Conservation (phyloP, 495 filamentous ascomycete species). For the Penicillium goetzii region DNA sequence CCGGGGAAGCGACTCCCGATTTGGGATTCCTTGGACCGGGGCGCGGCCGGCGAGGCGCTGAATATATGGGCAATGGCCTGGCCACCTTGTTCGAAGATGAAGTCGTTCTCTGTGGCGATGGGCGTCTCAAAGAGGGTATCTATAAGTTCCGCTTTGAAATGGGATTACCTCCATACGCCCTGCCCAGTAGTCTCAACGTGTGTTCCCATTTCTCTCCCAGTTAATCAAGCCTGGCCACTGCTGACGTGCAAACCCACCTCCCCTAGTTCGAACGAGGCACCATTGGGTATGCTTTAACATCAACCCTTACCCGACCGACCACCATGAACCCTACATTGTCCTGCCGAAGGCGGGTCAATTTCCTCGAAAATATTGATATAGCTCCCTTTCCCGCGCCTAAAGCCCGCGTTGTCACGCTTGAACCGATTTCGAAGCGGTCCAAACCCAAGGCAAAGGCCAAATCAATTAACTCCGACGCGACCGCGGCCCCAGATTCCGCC, state of each 20-base stretch:
- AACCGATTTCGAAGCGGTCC: conserved; percentile 64
- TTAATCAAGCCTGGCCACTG: conserved; percentile 3
- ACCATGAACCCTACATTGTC: conserved; percentile 78
- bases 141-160: conserved; percentile 96
- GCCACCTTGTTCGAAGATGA: conserved; percentile 91
- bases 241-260: conserved; percentile 21
- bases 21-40: conserved; percentile 54
- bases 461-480: conserved; percentile 39
- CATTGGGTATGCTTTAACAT: conserved; percentile 85
- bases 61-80: conserved; percentile 81
- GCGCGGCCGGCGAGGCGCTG: conserved; percentile 58
- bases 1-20: conserved; percentile 60
- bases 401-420: conserved; percentile 77
- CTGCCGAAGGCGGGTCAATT: conserved; percentile 76
- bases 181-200: conserved; percentile 96
- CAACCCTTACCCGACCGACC: conserved; percentile 87
- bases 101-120: conserved; percentile 85
- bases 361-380: conserved; percentile 74
- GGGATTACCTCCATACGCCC: conserved; percentile 70
- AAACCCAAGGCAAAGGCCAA: conserved; percentile 52
- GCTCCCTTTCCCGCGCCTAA: conserved; percentile 59
- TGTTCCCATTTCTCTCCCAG: conserved; percentile 19
- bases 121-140: conserved; percentile 77
- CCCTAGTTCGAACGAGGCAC: conserved; percentile 91
- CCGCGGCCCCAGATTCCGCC: conserved; percentile 37